Evolutionary conservation across 495 filamentous ascomycete genomes (phyloP).

Genomic region (Aspergillus conjunctus): DNA sequence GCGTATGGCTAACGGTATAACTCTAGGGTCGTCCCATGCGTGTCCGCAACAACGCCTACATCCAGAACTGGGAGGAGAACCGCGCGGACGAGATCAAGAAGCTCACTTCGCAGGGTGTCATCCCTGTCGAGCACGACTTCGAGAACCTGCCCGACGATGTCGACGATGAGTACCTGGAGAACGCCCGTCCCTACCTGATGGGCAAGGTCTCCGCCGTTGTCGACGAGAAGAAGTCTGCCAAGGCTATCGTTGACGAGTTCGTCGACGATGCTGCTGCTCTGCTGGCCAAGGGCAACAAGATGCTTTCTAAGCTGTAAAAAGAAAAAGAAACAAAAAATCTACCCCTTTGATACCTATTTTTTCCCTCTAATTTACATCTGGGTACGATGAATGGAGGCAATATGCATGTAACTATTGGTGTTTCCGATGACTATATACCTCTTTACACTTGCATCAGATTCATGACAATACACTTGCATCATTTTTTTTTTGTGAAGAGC

Average conservation of each 20-base stretch:
- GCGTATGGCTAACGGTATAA: slow-evolving; percentile 22
- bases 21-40: slow-evolving; percentile 80
- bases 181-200: slow-evolving; percentile 91
- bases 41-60: slow-evolving; percentile 90
- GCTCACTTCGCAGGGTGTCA: slow-evolving; percentile 81
- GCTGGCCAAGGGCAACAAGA: slow-evolving; percentile 64
- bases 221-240: slow-evolving; percentile 89
- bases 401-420: slow-evolving; percentile 13
- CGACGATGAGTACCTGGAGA: slow-evolving; percentile 82
- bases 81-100: slow-evolving; percentile 86
- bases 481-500: too few relatives aligned
- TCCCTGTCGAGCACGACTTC: slow-evolving; percentile 92
- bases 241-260: slow-evolving; percentile 93
- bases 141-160: slow-evolving; percentile 76
- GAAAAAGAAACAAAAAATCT: background rate
- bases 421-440: slow-evolving; percentile 4
- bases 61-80: slow-evolving; percentile 94
- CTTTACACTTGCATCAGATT: background rate
- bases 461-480: background rate
- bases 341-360: slow-evolving; percentile 1
- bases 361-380: background rate
- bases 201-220: slow-evolving; percentile 93
- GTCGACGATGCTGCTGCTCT: slow-evolving; percentile 75
- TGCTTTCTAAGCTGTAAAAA: slow-evolving; percentile 67
- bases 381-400: slow-evolving; percentile 8